These are phyloP conservation scores for Aspergillus sp. DNA, from an alignment of 2,329 filamentous ascomycete species.

Conservation along the genomic window DNA sequence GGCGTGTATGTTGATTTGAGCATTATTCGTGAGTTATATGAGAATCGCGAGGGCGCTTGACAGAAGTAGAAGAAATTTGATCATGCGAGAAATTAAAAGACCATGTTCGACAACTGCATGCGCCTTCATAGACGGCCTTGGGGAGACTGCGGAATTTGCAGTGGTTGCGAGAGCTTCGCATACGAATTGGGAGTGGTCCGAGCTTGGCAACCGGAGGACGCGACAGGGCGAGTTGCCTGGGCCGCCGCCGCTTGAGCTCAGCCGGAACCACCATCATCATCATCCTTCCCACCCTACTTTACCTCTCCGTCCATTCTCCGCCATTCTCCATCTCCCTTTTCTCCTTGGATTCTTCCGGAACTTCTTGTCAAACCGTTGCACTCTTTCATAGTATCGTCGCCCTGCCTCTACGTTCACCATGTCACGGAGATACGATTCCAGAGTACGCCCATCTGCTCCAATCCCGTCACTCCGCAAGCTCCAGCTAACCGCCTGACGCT, in stretches of 20 bases:
- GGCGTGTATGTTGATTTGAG: slow-evolving; percentile 74
- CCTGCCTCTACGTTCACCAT: slow-evolving; percentile 53
- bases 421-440: slow-evolving; percentile 96
- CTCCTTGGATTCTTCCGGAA: not conserved
- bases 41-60: not conserved
- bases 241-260: slow-evolving; percentile 27
- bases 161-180: slow-evolving; percentile 16
- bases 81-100: too few species aligned
- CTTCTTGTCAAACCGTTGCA: not conserved
- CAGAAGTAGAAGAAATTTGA: too few species aligned
- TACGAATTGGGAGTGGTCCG: slow-evolving; percentile 27
- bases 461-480: slow-evolving; percentile 24
- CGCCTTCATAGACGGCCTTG: not conserved
- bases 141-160: slow-evolving; percentile 10
- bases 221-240: slow-evolving; percentile 40
- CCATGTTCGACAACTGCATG: too few species aligned
- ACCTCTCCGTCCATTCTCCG: slow-evolving; percentile 18
- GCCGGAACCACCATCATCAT: slow-evolving; percentile 21
- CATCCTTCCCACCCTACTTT: slow-evolving; percentile 6
- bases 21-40: slow-evolving; percentile 46
- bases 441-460: slow-evolving; percentile 59
- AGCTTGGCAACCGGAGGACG: slow-evolving; percentile 39
- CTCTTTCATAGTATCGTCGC: slow-evolving; percentile 9
- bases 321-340: slow-evolving; percentile 12
- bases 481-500: slow-evolving; percentile 36